Conservation (phyloP, 345 rosid genomes). For the Toxicodendron radicans region DNA sequence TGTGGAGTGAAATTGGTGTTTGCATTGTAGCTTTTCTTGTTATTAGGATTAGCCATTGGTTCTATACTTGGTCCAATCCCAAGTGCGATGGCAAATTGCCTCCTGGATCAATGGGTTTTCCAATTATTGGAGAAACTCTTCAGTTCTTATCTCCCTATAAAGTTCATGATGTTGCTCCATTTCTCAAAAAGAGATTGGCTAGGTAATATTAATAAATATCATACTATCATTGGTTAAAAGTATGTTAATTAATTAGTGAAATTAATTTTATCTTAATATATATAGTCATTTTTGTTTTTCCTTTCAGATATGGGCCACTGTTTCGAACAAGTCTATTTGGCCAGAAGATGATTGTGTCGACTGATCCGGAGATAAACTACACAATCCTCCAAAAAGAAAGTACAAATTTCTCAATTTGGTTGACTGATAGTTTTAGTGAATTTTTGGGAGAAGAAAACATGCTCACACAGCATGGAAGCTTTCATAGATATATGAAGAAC, state of each 20-base stretch:
- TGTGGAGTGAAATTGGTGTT: not conserved
- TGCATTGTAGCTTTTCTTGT: not conserved
- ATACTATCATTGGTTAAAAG: not conserved
- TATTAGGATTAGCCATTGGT: slow-evolving; percentile 8
- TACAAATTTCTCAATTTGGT: slow-evolving; percentile 32
- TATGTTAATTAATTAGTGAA: not conserved
- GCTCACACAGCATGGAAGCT: slow-evolving; percentile 25
- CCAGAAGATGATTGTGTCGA: slow-evolving; percentile 31
- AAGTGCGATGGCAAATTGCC: slow-evolving; percentile 16
- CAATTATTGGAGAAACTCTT: slow-evolving; percentile 19
- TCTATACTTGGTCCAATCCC: slow-evolving; percentile 12
- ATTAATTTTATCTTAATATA: not conserved
- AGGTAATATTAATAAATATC: not conserved
- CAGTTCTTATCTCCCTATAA: slow-evolving; percentile 15
- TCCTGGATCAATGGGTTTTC: slow-evolving; percentile 27
- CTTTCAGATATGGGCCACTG: slow-evolving; percentile 38
- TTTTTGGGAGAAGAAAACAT: slow-evolving; percentile 36
- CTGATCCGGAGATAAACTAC: slow-evolving; percentile 40
- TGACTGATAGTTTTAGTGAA: slow-evolving; percentile 31
- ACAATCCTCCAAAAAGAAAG: slow-evolving; percentile 46
- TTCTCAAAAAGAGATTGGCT: not conserved
- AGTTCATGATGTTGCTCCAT: slow-evolving; percentile 5
- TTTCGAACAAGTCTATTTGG: slow-evolving; percentile 46
- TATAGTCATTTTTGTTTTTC: not conserved
- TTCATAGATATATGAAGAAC: slow-evolving; percentile 39